Evolutionary conservation across 805 yeast genomes (phyloP), one percentile per base, ranked within the genome.

Genomic region (Ogataea ganodermae): DNA sequence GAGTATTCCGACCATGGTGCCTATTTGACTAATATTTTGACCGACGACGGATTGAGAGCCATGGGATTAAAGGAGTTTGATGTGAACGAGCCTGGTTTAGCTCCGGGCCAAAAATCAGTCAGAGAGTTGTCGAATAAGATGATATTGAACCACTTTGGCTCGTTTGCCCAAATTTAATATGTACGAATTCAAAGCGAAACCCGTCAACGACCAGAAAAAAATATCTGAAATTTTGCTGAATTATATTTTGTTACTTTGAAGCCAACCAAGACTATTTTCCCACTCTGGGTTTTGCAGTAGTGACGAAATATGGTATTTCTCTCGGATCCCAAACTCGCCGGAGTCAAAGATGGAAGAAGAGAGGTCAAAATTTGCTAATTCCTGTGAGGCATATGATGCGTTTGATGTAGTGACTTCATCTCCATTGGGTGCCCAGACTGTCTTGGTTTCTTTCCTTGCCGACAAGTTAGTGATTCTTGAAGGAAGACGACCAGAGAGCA

Each of bases 31-130:
- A 38, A 53, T 28, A 33, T 53, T 16, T 18, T 53, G 23, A 44
- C 53, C 4, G 50, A 45, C n/a, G 69, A 61, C 23, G 63, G 67
- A 4, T 23, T 49, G 33, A 48, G 57, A 40, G 56, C 67, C 8
- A 45, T 65, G 54, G 71, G 70, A 10, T 52, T 66, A 24, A 52
- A 35, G 41, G 45, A 46, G 8, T 65, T 63, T 47, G 67, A 63
- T 44, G 44, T 35, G 9, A 43, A 54, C 3, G 64, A 56, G 24
- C 40, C 45, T 5, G 58, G 56, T 2, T 32, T 66, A 1, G 58
- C 64, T 14, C 44, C 45, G 14, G 67, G 67, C n/a, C 69, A 66
- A 51, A 48, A 27, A 27, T 37, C 46, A 28, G 50, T 66, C 18
- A 56, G 71, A 46, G 28, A 55, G 28, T 10, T 51, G 35, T 50